phyloP scores from a whole-genome alignment of 2,329 filamentous ascomycete genomes.

The Talaromyces rugulosus region DNA sequence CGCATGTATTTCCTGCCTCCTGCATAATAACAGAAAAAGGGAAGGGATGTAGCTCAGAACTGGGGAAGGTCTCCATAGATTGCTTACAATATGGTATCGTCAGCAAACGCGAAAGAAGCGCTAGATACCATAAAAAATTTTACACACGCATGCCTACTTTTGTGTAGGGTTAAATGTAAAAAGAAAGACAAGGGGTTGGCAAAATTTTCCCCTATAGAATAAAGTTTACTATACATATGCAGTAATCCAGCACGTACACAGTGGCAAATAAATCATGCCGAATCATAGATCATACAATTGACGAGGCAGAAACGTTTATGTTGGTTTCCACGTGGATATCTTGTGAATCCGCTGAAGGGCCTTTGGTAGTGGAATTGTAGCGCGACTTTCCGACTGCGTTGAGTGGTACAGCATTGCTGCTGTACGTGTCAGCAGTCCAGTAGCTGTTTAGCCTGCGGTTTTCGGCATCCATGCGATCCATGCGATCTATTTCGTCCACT shows the following conservation, averaged over 20 bases:
- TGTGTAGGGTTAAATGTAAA: neutral
- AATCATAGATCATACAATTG: neutral
- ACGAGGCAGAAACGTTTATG: neutral
- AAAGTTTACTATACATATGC: neutral
- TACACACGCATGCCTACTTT: neutral
- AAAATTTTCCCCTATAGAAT: neutral
- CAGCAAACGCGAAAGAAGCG: neutral
- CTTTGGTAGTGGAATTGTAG: slow-evolving; percentile 3
- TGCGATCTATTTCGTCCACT: neutral
- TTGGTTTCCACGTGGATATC: neutral
- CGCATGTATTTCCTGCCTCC: neutral
- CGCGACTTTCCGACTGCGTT: neutral
- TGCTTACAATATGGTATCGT: neutral
- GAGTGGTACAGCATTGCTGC: neutral
- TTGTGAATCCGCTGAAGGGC: neutral
- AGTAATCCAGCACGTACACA: neutral
- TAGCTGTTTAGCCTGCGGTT: neutral
- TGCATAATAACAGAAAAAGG: neutral
- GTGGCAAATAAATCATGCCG: neutral
- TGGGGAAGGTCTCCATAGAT: neutral
- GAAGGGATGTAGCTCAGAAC: neutral
- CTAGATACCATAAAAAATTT: neutral
- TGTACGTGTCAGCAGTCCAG: neutral
- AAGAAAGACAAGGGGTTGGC: neutral
- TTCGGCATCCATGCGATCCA: neutral